Percentiles rank a stretch among this genome's conserved stretches.
Conservation (phyloP, 2,329 filamentous ascomycete genomes). For the Epichloe gansuensis region DNA sequence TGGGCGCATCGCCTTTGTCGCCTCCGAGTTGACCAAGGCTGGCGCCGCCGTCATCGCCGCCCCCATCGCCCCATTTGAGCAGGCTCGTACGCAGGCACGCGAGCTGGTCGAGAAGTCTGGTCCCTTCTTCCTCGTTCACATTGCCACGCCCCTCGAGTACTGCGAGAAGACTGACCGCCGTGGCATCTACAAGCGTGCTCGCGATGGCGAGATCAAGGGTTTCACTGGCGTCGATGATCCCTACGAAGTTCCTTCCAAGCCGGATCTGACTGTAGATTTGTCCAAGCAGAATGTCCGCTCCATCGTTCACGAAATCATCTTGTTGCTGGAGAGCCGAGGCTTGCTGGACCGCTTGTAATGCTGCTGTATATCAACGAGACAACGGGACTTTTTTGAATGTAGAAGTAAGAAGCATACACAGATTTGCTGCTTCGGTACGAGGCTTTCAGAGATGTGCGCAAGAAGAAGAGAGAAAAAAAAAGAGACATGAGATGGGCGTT, state of each 20-base stretch:
- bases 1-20: conserved; percentile 89
- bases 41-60: conserved; percentile 92
- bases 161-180: conserved; percentile 91
- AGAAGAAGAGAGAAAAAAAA: neutral
- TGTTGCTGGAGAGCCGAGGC: conserved; percentile 80
- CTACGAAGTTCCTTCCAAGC: conserved; percentile 73
- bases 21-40: conserved; percentile 82
- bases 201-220: conserved; percentile 85
- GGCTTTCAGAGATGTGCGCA: neutral
- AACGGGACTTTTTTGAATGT: neutral
- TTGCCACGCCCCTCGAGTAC: conserved; percentile 82
- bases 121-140: conserved; percentile 89
- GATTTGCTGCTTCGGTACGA: no score
- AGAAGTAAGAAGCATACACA: no score
- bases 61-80: conserved; percentile 87
- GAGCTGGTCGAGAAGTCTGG: conserved; percentile 81
- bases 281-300: conserved; percentile 81
- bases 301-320: conserved; percentile 91
- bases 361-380: neutral
- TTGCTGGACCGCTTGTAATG: conserved; percentile 61
- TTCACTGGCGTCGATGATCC: conserved; percentile 98
- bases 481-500: neutral
- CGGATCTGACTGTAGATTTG: conserved; percentile 72
- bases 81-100: conserved; percentile 60
- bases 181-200: conserved; percentile 75